These are phyloP conservation scores for Chamaecrista fasciculata DNA, from an alignment of 306 rosid genomes.

Conservation along the genomic window DNA sequence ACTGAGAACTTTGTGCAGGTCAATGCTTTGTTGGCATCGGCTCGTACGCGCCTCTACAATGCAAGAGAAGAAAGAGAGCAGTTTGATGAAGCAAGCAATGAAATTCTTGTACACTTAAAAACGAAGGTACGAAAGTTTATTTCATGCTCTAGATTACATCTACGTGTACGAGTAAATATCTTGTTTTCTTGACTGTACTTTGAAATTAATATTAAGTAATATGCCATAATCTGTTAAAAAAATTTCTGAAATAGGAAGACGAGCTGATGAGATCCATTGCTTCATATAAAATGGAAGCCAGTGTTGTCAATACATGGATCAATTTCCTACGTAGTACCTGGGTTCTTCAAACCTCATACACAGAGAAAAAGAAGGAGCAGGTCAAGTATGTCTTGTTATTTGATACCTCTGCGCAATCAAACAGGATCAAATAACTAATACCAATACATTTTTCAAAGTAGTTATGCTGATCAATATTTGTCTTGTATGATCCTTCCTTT, in stretches of 20 bases:
- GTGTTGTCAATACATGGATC: slow-evolving; percentile 64
- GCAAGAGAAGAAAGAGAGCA: slow-evolving; percentile 88
- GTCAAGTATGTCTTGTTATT: slow-evolving; percentile 64
- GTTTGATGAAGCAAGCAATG: slow-evolving; percentile 81
- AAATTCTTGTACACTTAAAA: slow-evolving; percentile 64
- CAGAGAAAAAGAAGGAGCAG: slow-evolving; percentile 57
- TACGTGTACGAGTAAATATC: neutral
- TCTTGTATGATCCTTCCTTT: slow-evolving; percentile 7
- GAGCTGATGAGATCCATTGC: slow-evolving; percentile 65
- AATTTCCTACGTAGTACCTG: slow-evolving; percentile 66
- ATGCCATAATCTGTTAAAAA: slow-evolving; percentile 20
- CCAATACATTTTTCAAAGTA: slow-evolving; percentile 7
- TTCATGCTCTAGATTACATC: slow-evolving; percentile 3
- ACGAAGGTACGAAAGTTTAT: slow-evolving; percentile 54
- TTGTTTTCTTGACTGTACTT: neutral
- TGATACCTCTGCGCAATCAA: slow-evolving; percentile 15
- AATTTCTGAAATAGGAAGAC: slow-evolving; percentile 62
- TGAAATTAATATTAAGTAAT: neutral
- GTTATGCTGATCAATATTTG: slow-evolving; percentile 10
- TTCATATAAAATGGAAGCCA: slow-evolving; percentile 64
- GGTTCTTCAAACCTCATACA: slow-evolving; percentile 49
- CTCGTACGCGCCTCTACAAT: slow-evolving; percentile 66
- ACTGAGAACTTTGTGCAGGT: slow-evolving; percentile 49
- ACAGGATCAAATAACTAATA: slow-evolving; percentile 16
- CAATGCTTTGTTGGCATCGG: slow-evolving; percentile 45